A percentile compares a stretch with the other conserved stretches of the same genome.
Evolutionary conservation across 2,329 filamentous ascomycete genomes (phyloP).

Genomic region (Dactylonectria estremocensis): DNA sequence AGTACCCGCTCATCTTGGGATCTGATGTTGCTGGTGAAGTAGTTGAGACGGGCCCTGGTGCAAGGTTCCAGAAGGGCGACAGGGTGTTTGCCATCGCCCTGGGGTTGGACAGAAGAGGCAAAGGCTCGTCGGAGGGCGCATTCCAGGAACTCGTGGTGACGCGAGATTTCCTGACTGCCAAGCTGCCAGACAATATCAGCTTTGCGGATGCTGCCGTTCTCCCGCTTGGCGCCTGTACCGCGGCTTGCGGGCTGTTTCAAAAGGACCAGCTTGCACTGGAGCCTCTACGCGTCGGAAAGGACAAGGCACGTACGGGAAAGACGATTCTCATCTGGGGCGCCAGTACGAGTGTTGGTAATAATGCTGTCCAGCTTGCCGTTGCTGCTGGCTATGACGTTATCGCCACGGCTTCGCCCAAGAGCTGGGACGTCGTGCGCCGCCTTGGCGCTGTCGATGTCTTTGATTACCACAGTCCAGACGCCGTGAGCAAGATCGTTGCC

Average conservation of each 20-base stretch:
- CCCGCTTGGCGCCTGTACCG: slow-evolving; percentile 34
- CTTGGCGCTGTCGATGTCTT: slow-evolving; percentile 61
- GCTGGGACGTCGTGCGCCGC: slow-evolving; percentile 56
- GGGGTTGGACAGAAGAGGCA: slow-evolving; percentile 15
- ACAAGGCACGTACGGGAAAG: background rate
- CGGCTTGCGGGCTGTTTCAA: slow-evolving; percentile 37
- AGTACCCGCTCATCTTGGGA: slow-evolving; percentile 28
- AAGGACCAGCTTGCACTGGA: slow-evolving; percentile 40
- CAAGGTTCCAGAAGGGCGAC: slow-evolving; percentile 44
- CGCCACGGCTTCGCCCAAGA: slow-evolving; percentile 57
- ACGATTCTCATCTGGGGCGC: slow-evolving; percentile 60
- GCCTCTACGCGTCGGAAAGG: slow-evolving; percentile 19
- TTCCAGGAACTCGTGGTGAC: slow-evolving; percentile 23
- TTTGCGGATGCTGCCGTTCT: slow-evolving; percentile 31
- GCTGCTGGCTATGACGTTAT: slow-evolving; percentile 62
- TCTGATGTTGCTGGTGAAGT: slow-evolving; percentile 47
- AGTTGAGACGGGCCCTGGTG: slow-evolving; percentile 36
- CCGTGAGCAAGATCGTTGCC: slow-evolving; percentile 30
- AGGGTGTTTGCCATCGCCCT: slow-evolving; percentile 36
- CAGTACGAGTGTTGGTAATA: slow-evolving; percentile 61
- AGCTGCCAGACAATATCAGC: slow-evolving; percentile 9
- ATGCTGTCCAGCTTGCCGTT: slow-evolving; percentile 61
- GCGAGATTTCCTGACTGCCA: slow-evolving; percentile 19
- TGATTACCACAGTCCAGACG: slow-evolving; percentile 54
- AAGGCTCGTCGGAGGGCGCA: slow-evolving; percentile 9